phyloP scores from a whole-genome alignment of 345 rosid genomes.

The Eucalyptus polyanthemos region DNA sequence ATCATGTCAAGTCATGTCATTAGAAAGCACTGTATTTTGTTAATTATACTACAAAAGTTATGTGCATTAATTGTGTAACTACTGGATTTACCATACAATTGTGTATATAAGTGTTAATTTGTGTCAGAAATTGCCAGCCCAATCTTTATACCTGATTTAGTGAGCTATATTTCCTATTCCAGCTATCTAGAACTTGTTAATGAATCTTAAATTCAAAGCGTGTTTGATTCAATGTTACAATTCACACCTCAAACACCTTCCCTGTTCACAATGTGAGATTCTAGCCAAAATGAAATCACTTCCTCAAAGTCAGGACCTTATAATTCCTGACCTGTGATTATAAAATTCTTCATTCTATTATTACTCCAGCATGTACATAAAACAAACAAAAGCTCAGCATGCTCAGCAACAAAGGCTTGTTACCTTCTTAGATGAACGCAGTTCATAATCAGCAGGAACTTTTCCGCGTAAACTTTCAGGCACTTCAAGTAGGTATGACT shows the following conservation, averaged over 20 bases:
- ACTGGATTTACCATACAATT: background rate
- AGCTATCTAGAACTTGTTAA: background rate
- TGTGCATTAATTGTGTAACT: background rate
- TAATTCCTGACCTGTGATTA: background rate
- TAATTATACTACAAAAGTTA: background rate
- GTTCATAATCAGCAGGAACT: constrained; percentile 79
- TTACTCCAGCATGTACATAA: background rate
- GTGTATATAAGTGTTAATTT: background rate
- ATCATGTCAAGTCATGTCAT: background rate
- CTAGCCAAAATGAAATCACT: background rate
- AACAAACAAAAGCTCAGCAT: background rate
- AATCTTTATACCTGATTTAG: background rate
- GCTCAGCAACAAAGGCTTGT: background rate
- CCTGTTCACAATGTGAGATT: background rate
- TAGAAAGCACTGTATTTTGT: background rate
- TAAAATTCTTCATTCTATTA: background rate
- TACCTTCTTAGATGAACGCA: constrained; percentile 95
- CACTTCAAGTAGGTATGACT: constrained; percentile 74
- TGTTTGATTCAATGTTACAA: background rate
- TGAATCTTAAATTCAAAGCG: background rate
- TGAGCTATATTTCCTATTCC: background rate
- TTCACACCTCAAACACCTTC: background rate
- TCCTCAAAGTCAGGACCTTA: background rate
- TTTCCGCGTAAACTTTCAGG: constrained; percentile 65
- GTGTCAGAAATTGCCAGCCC: background rate